A percentile compares a stretch with the other conserved stretches of the same genome.
Evolutionary conservation across 148 eudicot species (phyloP).

Genomic region (Salicornia ramosissima): DNA sequence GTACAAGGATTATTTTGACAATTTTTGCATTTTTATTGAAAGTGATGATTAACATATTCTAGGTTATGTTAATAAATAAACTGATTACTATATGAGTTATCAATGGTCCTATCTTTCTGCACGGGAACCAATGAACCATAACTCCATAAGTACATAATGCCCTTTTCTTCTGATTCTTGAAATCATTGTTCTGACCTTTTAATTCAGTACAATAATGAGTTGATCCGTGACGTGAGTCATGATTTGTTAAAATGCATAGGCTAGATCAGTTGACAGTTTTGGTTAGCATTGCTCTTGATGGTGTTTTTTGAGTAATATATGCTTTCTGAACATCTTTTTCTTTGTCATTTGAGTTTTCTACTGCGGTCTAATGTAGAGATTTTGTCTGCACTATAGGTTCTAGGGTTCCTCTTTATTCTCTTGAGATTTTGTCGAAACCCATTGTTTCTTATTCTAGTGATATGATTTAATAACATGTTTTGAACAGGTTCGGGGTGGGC

Average conservation of each 20-base stretch:
- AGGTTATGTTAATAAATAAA: background rate
- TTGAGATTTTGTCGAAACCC: background rate
- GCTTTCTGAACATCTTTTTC: background rate
- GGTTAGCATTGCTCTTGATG: background rate
- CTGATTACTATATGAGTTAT: background rate
- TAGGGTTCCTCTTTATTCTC: slow-evolving; percentile 1
- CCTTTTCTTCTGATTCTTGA: background rate
- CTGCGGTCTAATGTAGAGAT: no score
- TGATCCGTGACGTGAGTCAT: background rate
- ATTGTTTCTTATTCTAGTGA: background rate
- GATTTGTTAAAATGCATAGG: background rate
- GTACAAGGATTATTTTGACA: background rate
- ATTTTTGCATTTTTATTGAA: background rate
- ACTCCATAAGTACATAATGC: no score
- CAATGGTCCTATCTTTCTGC: background rate
- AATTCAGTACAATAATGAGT: background rate
- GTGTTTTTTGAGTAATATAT: background rate
- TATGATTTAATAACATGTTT: slow-evolving; percentile 15
- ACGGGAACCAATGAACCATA: no score
- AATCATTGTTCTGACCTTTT: background rate
- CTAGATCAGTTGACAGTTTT: background rate
- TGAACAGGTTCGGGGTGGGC: slow-evolving; percentile 93
- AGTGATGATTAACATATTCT: background rate
- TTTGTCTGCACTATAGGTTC: no score
- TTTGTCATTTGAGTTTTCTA: slow-evolving; percentile 1